Evolutionary conservation across 495 filamentous ascomycete genomes (phyloP).

Genomic region (Penicillium turbatum): DNA sequence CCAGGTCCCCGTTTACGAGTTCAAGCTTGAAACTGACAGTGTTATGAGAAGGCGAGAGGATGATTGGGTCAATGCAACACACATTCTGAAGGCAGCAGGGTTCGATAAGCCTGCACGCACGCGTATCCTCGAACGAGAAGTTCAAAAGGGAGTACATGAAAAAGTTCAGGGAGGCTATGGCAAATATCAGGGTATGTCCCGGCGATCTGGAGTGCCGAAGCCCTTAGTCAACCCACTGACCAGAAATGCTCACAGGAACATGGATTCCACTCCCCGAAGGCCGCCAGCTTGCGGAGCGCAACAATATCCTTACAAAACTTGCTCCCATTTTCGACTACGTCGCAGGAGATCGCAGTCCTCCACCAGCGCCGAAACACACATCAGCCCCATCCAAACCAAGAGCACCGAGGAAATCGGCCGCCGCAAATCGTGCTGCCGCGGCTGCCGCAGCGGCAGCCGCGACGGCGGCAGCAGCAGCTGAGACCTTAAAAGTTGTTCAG

Average conservation of each 20-base stretch:
- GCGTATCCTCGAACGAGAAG: conserved; percentile 90
- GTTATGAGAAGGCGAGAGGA: conserved; percentile 87
- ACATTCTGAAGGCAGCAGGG: conserved; percentile 84
- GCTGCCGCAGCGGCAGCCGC: conserved; percentile 9
- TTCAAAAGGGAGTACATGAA: conserved; percentile 93
- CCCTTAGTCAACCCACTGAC: conserved; percentile 10
- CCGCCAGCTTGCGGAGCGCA: conserved; percentile 73
- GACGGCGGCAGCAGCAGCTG: conserved; percentile 21
- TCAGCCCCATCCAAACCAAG: conserved; percentile 64
- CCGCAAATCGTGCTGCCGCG: conserved; percentile 23
- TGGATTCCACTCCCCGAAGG: conserved; percentile 91
- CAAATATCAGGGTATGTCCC: conserved; percentile 83
- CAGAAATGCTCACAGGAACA: conserved; percentile 56
- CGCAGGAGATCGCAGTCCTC: conserved; percentile 79
- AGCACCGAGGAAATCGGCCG: conserved; percentile 49
- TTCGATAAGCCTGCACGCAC: conserved; percentile 90
- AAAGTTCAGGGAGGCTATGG: conserved; percentile 98
- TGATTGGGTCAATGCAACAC: conserved; percentile 93
- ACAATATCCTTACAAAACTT: conserved; percentile 77
- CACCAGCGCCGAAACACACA: conserved; percentile 87
- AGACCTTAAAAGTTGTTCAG: conserved; percentile 40
- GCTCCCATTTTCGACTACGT: conserved; percentile 84
- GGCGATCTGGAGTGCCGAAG: not conserved
- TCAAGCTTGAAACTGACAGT: conserved; percentile 71
- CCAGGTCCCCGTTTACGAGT: conserved; percentile 88